Conservation (phyloP, 345 rosid species). For the rapeseed (Brassica napus) region DNA sequence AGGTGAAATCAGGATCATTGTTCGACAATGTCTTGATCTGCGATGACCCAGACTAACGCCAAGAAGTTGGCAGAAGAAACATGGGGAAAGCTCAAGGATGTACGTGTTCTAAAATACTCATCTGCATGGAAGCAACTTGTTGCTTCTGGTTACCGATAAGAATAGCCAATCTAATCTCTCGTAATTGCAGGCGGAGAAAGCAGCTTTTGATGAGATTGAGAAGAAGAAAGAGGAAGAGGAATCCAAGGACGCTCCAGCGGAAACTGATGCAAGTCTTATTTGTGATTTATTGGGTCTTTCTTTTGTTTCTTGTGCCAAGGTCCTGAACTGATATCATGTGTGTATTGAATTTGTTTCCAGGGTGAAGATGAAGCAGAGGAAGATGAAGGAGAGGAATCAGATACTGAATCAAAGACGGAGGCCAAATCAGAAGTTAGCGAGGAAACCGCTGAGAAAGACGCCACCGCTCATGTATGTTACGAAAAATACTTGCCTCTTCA, state of each 20-base stretch:
- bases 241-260: slow-evolving; percentile 60
- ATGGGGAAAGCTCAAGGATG: slow-evolving; percentile 96
- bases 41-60: slow-evolving; percentile 88
- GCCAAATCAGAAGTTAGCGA: slow-evolving; percentile 38
- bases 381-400: slow-evolving; percentile 51
- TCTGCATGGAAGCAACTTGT: slow-evolving; percentile 7
- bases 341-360: slow-evolving; percentile 24
- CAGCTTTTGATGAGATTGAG: slow-evolving; percentile 91
- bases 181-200: slow-evolving; percentile 82
- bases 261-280: slow-evolving; percentile 70
- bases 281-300: not conserved
- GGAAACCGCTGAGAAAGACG: slow-evolving; percentile 32
- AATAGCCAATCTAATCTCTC: slow-evolving; percentile 8
- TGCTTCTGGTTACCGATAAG: slow-evolving; percentile 2
- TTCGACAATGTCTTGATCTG: slow-evolving; percentile 81
- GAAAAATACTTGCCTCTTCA: not conserved
- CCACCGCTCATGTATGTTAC: slow-evolving; percentile 52
- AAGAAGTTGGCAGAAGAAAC: slow-evolving; percentile 88
- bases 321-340: not conserved
- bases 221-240: slow-evolving; percentile 87
- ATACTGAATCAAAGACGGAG: slow-evolving; percentile 51
- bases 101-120: slow-evolving; percentile 39
- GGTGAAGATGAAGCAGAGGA: slow-evolving; percentile 46
- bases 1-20: slow-evolving; percentile 98
- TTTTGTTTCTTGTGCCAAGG: not conserved